Conservation (phyloP, 2,329 filamentous ascomycete species). For the Fusarium sp. region DNA sequence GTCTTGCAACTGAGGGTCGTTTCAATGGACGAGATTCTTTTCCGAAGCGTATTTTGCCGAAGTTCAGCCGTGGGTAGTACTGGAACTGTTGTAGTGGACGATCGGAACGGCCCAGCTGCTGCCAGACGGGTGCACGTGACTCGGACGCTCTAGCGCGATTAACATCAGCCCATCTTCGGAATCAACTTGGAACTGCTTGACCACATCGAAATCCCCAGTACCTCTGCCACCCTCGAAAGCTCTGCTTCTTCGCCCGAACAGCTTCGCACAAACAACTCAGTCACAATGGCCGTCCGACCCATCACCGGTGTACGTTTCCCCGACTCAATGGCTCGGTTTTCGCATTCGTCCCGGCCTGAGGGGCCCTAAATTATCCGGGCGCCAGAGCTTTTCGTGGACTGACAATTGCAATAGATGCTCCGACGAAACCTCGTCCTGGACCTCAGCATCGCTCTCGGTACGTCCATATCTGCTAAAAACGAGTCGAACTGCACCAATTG, state of each 20-base stretch:
- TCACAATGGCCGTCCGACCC: constrained; percentile 67
- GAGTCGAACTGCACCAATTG: constrained; percentile 14
- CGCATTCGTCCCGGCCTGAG: constrained; percentile 33
- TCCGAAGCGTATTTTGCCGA: constrained; percentile 35
- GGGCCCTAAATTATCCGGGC: constrained; percentile 16
- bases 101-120: constrained; percentile 31
- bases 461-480: constrained; percentile 46
- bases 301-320: constrained; percentile 68
- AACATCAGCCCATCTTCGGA: constrained; percentile 52
- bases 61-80: constrained; percentile 41
- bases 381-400: constrained; percentile 49
- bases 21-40: constrained; percentile 47
- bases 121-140: constrained; percentile 40
- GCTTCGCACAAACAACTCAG: constrained; percentile 42
- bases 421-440: constrained; percentile 69
- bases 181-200: constrained; percentile 47
- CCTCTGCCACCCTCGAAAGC: constrained; percentile 36
- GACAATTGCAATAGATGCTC: constrained; percentile 65
- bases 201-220: constrained; percentile 41
- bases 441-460: constrained; percentile 68
- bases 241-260: constrained; percentile 39
- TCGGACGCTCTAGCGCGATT: constrained; percentile 49
- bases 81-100: neutral
- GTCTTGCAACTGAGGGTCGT: constrained; percentile 25
- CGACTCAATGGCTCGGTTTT: constrained; percentile 50